phyloP scores from a whole-genome alignment of 2,329 filamentous ascomycete species.

The Diplodia scrobiculata region DNA sequence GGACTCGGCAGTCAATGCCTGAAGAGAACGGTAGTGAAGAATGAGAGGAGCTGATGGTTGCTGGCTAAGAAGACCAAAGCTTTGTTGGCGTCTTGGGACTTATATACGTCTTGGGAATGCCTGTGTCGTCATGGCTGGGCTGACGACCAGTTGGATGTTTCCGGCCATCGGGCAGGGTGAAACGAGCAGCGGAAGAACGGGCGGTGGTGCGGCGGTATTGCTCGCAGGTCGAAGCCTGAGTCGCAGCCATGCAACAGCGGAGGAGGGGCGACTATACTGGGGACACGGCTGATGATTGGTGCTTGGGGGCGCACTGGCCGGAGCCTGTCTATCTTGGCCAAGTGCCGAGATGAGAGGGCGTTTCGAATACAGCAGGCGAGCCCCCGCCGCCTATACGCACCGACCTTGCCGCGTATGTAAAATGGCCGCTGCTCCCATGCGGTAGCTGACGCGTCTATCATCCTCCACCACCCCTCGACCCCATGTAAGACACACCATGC shows the following conservation, averaged over 20 bases:
- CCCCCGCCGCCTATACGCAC: conserved; percentile 1
- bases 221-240: not conserved
- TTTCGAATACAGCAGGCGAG: conserved; percentile 23
- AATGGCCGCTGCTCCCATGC: not conserved
- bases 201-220: not conserved
- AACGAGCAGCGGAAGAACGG: conserved; percentile 9
- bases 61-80: conserved; percentile 25
- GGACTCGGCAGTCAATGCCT: conserved; percentile 24
- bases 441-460: conserved; percentile 28
- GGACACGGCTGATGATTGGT: conserved; percentile 13
- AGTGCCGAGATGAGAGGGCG: conserved; percentile 25
- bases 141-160: not conserved
- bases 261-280: conserved; percentile 2
- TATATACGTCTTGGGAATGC: not conserved
- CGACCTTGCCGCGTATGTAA: conserved; percentile 11
- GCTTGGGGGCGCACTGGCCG: not conserved
- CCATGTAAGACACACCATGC: not conserved
- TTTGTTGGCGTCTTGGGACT: conserved; percentile 16
- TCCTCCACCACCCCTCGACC: not conserved
- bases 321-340: conserved; percentile 1
- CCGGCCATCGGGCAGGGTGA: not conserved
- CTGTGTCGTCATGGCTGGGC: no score
- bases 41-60: conserved; percentile 20
- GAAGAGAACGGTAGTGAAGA: not conserved
- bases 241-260: not conserved